Evolutionary conservation across 1,284 basidiomycete species (phyloP).

Genomic region (Ganoderma boninense): DNA sequence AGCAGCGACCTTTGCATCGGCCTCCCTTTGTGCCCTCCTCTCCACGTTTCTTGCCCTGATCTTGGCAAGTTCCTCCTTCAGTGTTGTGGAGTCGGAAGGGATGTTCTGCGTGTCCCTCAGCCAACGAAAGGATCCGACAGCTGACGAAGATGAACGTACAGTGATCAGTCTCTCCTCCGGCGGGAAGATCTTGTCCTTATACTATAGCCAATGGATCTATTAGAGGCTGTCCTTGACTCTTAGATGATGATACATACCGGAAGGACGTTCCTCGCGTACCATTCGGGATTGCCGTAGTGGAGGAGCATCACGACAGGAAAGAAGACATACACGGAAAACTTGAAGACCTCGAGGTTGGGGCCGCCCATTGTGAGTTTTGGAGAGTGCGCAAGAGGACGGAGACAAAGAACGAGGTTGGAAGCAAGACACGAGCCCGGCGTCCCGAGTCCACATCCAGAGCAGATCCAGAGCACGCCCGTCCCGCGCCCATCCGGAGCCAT

Average conservation of each 20-base stretch:
- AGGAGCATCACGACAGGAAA: constrained; percentile 86
- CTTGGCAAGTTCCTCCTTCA: constrained; percentile 73
- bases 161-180: constrained; percentile 62
- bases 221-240: too few species aligned
- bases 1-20: constrained; percentile 45
- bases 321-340: constrained; percentile 89
- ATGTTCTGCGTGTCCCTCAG: constrained; percentile 51
- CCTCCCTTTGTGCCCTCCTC: constrained; percentile 49
- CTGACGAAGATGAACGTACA: constrained; percentile 45
- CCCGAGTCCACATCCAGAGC: background rate
- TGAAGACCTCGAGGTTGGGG: constrained; percentile 88
- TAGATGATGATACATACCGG: constrained; percentile 65
- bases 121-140: background rate
- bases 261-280: constrained; percentile 83
- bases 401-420: background rate
- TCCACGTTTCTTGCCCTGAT: constrained; percentile 71
- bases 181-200: constrained; percentile 77
- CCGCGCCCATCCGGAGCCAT: background rate
- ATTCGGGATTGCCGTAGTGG: constrained; percentile 90
- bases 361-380: constrained; percentile 65
- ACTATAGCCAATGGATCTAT: constrained; percentile 50
- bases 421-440: background rate
- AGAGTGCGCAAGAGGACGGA: background rate
- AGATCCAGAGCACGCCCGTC: background rate
- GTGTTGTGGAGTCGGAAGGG: constrained; percentile 68